These are phyloP conservation scores for Chenopodium album DNA, from an alignment of 148 eudicot species.

Conservation along the genomic window DNA sequence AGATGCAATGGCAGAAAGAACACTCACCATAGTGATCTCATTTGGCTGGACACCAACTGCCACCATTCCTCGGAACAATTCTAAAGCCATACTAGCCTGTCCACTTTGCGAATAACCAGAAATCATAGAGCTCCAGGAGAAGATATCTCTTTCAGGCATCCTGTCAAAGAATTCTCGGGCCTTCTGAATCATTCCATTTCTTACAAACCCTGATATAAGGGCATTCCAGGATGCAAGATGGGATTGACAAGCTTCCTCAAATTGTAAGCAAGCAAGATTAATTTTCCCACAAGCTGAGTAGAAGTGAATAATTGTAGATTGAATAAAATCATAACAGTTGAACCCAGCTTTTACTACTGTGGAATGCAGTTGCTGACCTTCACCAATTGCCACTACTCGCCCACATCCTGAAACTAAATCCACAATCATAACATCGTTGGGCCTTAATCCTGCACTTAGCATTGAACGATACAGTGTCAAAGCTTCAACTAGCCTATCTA, in stretches of 20 bases:
- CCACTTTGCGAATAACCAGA: slow-evolving; percentile 72
- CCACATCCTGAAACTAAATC: slow-evolving; percentile 72
- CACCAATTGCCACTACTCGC: slow-evolving; percentile 40
- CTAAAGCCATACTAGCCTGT: slow-evolving; percentile 52
- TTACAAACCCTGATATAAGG: slow-evolving; percentile 58
- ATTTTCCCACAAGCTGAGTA: slow-evolving; percentile 61
- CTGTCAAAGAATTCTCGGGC: slow-evolving; percentile 50
- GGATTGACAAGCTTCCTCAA: slow-evolving; percentile 55
- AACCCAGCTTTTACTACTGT: slow-evolving; percentile 52
- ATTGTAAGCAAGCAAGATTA: slow-evolving; percentile 62
- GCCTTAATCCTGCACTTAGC: slow-evolving; percentile 48
- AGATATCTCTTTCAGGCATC: slow-evolving; percentile 74
- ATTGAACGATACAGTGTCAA: slow-evolving; percentile 55
- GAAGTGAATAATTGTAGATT: slow-evolving; percentile 73
- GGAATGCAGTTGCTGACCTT: slow-evolving; percentile 78
- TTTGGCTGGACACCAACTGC: slow-evolving; percentile 54
- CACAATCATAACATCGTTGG: slow-evolving; percentile 82
- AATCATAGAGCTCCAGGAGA: slow-evolving; percentile 88
- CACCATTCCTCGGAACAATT: slow-evolving; percentile 70
- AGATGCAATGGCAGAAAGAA: slow-evolving; percentile 71
- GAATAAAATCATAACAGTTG: slow-evolving; percentile 58
- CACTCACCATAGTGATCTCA: slow-evolving; percentile 85
- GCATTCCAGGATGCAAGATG: slow-evolving; percentile 88
- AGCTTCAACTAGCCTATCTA: slow-evolving; percentile 57
- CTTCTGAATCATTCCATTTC: slow-evolving; percentile 53